phyloP scores from a whole-genome alignment of 345 rosid species.

The Luvunga scandens region DNA sequence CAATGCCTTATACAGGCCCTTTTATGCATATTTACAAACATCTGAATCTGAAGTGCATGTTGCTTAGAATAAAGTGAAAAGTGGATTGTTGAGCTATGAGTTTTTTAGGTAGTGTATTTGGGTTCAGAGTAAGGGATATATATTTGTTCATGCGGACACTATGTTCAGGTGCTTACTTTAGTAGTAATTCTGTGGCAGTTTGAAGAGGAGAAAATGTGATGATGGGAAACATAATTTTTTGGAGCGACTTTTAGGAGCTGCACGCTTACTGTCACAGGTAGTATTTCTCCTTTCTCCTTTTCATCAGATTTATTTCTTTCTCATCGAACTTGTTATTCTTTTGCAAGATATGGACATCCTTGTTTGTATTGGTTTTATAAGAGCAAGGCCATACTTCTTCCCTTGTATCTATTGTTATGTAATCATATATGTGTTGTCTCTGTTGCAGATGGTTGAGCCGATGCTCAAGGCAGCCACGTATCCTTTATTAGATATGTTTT shows the following conservation, averaged over 20 bases:
- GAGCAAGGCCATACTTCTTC: not conserved
- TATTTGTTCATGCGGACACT: not conserved
- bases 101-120: not conserved
- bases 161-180: not conserved
- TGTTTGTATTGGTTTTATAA: not conserved
- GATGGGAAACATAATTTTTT: conserved; percentile 60
- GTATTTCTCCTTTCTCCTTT: not conserved
- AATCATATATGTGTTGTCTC: conserved; percentile 15
- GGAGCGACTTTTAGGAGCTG: conserved; percentile 73
- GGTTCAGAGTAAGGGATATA: not conserved
- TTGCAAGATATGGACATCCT: not conserved
- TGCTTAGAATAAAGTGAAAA: not conserved
- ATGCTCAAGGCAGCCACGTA: conserved; percentile 88
- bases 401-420: not conserved
- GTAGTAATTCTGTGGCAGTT: conserved; percentile 33
- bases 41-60: not conserved
- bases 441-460: conserved; percentile 84
- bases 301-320: not conserved
- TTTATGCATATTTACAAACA: not conserved
- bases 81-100: not conserved
- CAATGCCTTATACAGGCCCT: not conserved
- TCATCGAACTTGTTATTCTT: not conserved
- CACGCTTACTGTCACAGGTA: conserved; percentile 82
- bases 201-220: conserved; percentile 66
- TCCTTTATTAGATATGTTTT: conserved; percentile 26